Evolutionary conservation across 2,329 filamentous ascomycete genomes (phyloP).

Genomic region (Nemania abortiva): DNA sequence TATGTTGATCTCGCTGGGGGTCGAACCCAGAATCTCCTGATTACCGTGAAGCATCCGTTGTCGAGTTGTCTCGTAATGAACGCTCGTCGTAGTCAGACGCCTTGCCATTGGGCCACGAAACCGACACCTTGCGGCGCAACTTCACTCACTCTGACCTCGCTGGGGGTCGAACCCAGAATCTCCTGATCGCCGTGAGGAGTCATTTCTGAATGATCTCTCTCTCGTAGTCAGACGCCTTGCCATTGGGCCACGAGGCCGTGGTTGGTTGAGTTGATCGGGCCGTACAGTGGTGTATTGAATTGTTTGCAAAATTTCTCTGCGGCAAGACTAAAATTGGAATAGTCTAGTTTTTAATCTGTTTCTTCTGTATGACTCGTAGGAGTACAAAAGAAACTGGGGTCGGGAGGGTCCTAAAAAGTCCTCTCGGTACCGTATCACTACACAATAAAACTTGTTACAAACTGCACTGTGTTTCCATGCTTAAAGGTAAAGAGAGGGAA

Average conservation of each 20-base stretch:
- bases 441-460: not conserved
- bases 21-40: constrained; percentile 37
- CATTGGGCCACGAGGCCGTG: constrained; percentile 53
- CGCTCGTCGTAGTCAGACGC: constrained; percentile 57
- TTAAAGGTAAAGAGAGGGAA: not conserved
- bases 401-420: not conserved
- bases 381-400: not conserved
- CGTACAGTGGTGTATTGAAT: not conserved
- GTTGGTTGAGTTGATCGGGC: not conserved
- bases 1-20: constrained; percentile 32
- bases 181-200: constrained; percentile 21
- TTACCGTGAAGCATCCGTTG: not conserved
- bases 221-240: constrained; percentile 60
- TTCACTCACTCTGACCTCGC: constrained; percentile 25
- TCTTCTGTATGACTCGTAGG: not conserved
- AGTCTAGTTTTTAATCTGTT: not conserved
- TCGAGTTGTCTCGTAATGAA: not conserved
- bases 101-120: constrained; percentile 55
- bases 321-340: not conserved
- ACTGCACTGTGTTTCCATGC: not conserved
- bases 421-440: not conserved
- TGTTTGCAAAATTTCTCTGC: not conserved
- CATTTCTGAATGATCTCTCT: not conserved
- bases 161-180: constrained; percentile 36
- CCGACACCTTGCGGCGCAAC: not conserved